These are phyloP conservation scores for Verticillium tricorpus DNA, from an alignment of 2,329 filamentous ascomycete genomes.

Conservation along the genomic window DNA sequence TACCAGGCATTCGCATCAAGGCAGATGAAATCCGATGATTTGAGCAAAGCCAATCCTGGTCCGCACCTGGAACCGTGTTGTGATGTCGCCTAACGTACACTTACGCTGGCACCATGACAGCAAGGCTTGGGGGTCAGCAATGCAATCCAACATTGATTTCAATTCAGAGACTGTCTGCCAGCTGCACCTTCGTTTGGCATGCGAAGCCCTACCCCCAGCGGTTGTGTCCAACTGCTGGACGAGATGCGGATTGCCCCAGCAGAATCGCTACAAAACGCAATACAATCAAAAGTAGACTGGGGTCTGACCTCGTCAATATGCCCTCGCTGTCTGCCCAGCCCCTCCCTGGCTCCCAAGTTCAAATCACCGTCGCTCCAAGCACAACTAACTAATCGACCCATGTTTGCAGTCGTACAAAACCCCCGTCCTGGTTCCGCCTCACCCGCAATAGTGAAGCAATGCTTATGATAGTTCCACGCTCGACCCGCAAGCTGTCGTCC, in stretches of 20 bases:
- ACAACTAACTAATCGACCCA: not conserved
- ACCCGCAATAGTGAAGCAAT: not conserved
- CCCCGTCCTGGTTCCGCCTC: not conserved
- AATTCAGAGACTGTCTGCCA: too few species aligned
- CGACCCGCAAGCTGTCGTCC: not conserved
- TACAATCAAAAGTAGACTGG: not conserved
- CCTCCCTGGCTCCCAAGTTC: not conserved
- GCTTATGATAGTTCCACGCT: not conserved
- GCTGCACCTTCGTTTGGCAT: too few species aligned
- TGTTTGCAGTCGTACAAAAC: not conserved
- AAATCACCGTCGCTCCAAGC: not conserved
- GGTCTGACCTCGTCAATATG: not conserved
- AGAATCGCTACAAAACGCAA: not conserved
- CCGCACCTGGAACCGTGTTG: not conserved
- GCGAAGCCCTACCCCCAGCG: too few species aligned
- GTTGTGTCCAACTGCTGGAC: not conserved
- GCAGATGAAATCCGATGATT: conserved; percentile 21
- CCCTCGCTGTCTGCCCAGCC: too few species aligned
- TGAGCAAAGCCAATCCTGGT: conserved; percentile 7
- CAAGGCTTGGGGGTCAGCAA: too few species aligned
- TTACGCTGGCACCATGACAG: too few species aligned
- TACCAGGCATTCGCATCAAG: conserved; percentile 47
- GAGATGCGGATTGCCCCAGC: not conserved
- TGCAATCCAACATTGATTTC: too few species aligned
- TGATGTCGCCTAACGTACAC: too few species aligned